Conservation (phyloP, 768 basidiomycete species). For the Boletus barrowsii region DNA sequence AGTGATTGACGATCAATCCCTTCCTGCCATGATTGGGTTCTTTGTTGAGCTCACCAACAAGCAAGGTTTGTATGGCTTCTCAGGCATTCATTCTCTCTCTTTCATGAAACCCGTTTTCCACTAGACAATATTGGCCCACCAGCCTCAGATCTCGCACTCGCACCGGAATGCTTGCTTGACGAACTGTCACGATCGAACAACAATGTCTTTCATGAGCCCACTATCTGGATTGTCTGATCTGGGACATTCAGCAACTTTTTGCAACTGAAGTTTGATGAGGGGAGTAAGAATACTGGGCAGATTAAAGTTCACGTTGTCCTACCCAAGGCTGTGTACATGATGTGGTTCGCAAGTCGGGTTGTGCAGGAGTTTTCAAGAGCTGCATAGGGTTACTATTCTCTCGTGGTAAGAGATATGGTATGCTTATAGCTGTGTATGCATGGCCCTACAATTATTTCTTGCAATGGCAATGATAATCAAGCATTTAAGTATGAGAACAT, state of each 20-base stretch:
- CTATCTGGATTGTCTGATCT: constrained; percentile 17
- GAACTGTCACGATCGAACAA: neutral
- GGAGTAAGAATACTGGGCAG: constrained; percentile 5
- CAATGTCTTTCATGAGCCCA: constrained; percentile 10
- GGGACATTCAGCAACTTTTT: constrained; percentile 24
- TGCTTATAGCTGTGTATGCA: no score
- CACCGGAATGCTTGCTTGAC: constrained; percentile 5
- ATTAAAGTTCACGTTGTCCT: constrained; percentile 25
- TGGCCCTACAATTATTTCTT: no score
- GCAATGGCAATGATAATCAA: no score
- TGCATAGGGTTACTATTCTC: no score
- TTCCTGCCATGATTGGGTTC: constrained; percentile 10
- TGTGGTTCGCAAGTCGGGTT: constrained; percentile 19
- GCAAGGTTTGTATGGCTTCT: neutral
- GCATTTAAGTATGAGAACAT: no score
- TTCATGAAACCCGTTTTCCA: neutral
- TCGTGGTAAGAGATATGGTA: no score
- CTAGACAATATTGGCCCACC: neutral
- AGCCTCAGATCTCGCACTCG: neutral
- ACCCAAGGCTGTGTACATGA: constrained; percentile 1
- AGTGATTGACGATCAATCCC: neutral
- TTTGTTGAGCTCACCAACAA: constrained; percentile 8
- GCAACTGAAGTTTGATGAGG: constrained; percentile 14
- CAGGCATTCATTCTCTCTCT: neutral
- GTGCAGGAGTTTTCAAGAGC: constrained; percentile 5